Conservation (phyloP, 2,329 filamentous ascomycete species). For the Exophiala sideris region DNA sequence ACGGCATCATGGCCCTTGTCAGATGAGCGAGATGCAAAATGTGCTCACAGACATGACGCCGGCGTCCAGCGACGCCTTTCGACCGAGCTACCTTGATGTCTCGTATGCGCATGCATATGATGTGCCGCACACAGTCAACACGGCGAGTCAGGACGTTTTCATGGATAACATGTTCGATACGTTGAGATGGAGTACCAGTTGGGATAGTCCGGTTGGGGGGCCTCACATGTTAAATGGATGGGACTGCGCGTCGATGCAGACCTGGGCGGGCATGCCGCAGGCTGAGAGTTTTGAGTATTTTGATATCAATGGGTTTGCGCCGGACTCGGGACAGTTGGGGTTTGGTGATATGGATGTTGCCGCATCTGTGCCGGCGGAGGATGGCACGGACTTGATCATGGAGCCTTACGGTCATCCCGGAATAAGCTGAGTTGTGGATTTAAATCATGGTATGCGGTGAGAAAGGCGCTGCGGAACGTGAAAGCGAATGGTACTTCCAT, state of each 20-base stretch:
- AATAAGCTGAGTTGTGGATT: neutral
- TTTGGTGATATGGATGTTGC: slow-evolving; percentile 10
- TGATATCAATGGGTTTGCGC: slow-evolving; percentile 6
- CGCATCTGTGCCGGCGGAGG: neutral
- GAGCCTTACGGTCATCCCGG: neutral
- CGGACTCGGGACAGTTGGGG: slow-evolving; percentile 4
- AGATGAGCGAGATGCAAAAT: slow-evolving; percentile 8
- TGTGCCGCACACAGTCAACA: slow-evolving; percentile 11
- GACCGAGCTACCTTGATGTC: slow-evolving; percentile 17
- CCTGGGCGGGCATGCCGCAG: slow-evolving; percentile 21
- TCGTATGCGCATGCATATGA: slow-evolving; percentile 19
- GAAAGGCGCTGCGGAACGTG: too few relatives aligned
- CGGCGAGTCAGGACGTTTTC: slow-evolving; percentile 19
- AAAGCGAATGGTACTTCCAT: too few relatives aligned
- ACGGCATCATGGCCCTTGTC: slow-evolving; percentile 24
- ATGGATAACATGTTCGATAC: slow-evolving; percentile 27
- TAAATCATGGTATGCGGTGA: too few relatives aligned
- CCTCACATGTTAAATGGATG: slow-evolving; percentile 19
- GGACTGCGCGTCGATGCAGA: slow-evolving; percentile 21
- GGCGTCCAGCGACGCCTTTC: slow-evolving; percentile 1
- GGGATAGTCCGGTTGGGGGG: slow-evolving; percentile 23
- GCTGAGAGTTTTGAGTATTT: slow-evolving; percentile 16
- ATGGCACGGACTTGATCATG: neutral
- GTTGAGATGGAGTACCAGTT: slow-evolving; percentile 25
- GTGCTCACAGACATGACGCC: slow-evolving; percentile 10